phyloP scores from a whole-genome alignment of 2,329 filamentous ascomycete species.

The Fusarium mundagurra region DNA sequence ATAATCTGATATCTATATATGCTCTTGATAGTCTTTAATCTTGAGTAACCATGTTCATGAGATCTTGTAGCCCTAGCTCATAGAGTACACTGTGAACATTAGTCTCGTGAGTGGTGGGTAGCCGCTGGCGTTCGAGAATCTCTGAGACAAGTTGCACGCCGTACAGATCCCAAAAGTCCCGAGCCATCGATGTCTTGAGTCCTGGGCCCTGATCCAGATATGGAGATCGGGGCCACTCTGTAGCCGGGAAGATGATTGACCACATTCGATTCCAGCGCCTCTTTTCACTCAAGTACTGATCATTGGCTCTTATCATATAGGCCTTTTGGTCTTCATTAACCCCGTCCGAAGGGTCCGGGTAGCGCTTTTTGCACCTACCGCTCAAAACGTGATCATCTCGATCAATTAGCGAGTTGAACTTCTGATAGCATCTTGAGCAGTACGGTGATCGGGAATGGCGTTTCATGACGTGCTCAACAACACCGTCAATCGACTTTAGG shows the following conservation, averaged over 20 bases:
- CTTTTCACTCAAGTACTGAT: background rate
- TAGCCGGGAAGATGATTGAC: background rate
- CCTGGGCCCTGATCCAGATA: background rate
- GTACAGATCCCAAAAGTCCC: background rate
- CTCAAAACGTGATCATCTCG: background rate
- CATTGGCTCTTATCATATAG: background rate
- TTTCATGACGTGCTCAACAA: background rate
- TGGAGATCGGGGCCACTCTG: background rate
- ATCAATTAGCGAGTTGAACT: background rate
- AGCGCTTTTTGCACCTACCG: background rate
- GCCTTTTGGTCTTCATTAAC: background rate
- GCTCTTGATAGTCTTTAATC: background rate
- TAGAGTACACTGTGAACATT: background rate
- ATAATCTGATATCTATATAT: fast-evolving
- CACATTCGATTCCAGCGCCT: background rate
- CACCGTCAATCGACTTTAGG: fast-evolving
- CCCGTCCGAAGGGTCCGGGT: background rate
- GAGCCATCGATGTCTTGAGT: background rate
- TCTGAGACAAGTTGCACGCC: background rate
- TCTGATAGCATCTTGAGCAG: background rate
- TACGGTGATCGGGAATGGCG: background rate
- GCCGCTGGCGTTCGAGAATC: fast-evolving
- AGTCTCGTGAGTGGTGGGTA: fast-evolving
- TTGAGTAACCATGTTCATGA: background rate
- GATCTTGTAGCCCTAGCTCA: background rate